phyloP scores from a whole-genome alignment of 2,329 filamentous ascomycete genomes.

The Diaporthe vaccinii region DNA sequence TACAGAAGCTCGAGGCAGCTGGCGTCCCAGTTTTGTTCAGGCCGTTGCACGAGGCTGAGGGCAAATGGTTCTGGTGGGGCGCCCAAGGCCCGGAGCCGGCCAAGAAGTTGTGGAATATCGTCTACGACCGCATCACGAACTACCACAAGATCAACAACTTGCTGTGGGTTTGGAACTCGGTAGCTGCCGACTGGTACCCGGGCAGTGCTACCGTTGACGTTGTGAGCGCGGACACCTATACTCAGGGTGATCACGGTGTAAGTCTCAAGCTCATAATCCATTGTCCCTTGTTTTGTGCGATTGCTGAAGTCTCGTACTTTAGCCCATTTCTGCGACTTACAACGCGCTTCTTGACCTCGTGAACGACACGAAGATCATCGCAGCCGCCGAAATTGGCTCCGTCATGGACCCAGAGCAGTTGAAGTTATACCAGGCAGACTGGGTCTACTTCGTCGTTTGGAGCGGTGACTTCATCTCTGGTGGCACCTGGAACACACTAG shows the following conservation, averaged over 20 bases:
- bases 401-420: conserved; percentile 58
- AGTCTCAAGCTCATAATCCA: background rate
- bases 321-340: conserved; percentile 13
- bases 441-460: conserved; percentile 64
- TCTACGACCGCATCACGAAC: conserved; percentile 60
- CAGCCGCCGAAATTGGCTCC: conserved; percentile 61
- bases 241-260: conserved; percentile 14
- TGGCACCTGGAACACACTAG: conserved; percentile 55
- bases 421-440: conserved; percentile 60
- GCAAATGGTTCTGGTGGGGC: conserved; percentile 67
- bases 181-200: conserved; percentile 61
- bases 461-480: conserved; percentile 58
- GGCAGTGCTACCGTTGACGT: conserved; percentile 61
- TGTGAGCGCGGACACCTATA: conserved; percentile 59
- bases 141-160: conserved; percentile 61
- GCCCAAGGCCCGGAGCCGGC: conserved; percentile 59
- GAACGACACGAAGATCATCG: conserved; percentile 61
- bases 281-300: background rate
- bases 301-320: accelerated
- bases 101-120: conserved; percentile 58
- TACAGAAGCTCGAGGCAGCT: conserved; percentile 58
- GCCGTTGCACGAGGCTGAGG: conserved; percentile 65
- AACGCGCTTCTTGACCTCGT: conserved; percentile 42
- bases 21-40: conserved; percentile 62
- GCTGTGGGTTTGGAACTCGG: conserved; percentile 65